These are phyloP conservation scores for Sugiyamaella valdiviana DNA, from an alignment of 805 yeast species.

Conservation along the genomic window DNA sequence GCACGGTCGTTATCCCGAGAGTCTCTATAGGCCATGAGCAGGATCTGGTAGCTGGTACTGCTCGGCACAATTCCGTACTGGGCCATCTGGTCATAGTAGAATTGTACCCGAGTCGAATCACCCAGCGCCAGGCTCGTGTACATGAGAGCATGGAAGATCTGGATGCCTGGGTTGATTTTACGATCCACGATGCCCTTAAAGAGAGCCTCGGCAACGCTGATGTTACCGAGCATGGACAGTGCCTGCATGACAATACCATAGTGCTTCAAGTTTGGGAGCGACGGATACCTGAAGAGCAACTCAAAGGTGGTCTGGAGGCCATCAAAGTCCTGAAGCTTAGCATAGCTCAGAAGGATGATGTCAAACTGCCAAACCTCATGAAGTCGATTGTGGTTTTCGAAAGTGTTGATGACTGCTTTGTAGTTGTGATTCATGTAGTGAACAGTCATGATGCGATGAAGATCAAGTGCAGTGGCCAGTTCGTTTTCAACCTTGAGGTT, in stretches of 20 bases:
- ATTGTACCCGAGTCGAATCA: conserved; percentile 34
- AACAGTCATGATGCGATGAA: conserved; percentile 23
- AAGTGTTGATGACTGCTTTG: conserved; percentile 30
- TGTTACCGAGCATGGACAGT: conserved; percentile 46
- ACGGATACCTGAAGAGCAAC: conserved; percentile 44
- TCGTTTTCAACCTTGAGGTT: conserved; percentile 23
- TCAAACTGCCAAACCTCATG: conserved; percentile 46
- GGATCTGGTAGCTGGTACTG: conserved; percentile 30
- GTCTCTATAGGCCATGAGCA: conserved; percentile 35
- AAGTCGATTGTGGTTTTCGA: conserved; percentile 35
- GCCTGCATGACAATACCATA: conserved; percentile 58
- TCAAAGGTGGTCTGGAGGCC: conserved; percentile 53
- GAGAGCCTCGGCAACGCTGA: conserved; percentile 43
- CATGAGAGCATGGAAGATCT: conserved; percentile 43
- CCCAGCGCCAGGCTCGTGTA: conserved; percentile 36
- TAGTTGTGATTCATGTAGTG: conserved; percentile 20
- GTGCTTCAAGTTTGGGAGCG: conserved; percentile 47
- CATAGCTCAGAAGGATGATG: conserved; percentile 42
- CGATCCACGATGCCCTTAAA: conserved; percentile 43
- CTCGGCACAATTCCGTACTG: conserved; percentile 28
- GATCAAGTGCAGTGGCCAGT: conserved; percentile 22
- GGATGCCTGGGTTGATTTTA: conserved; percentile 42
- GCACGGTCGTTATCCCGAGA: conserved; percentile 34
- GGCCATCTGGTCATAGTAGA: conserved; percentile 34
- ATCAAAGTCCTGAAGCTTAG: conserved; percentile 45